Percentiles rank a stretch among this genome's conserved stretches.
Evolutionary conservation across 1,284 basidiomycete species (phyloP).

Genomic region (Afroboletus lepidellus): DNA sequence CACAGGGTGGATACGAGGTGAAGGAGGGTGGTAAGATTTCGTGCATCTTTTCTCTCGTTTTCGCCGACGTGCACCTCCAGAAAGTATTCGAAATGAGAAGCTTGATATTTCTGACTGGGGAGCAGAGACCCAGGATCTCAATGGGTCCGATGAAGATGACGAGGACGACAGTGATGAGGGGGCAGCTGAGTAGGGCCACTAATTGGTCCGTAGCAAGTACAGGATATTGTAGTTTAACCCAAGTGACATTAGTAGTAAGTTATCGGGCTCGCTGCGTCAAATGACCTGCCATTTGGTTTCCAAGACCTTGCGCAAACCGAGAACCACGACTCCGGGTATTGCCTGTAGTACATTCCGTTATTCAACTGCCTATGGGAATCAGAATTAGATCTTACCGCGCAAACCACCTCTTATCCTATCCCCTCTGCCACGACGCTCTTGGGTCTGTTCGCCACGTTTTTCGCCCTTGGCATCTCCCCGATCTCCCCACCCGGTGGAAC

Average conservation of each 20-base stretch:
- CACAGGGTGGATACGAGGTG: constrained; percentile 87
- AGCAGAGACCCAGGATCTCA: constrained; percentile 35
- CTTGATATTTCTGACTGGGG: constrained; percentile 65
- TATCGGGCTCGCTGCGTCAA: constrained; percentile 22
- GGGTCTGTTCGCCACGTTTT: constrained; percentile 73
- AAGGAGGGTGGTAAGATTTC: constrained; percentile 59
- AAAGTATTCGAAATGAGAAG: constrained; percentile 62
- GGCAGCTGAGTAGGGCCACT: constrained; percentile 2
- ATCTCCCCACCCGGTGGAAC: constrained; percentile 64
- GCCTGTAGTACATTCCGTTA: constrained; percentile 35
- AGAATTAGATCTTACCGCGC: constrained; percentile 44
- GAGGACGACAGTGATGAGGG: constrained; percentile 22
- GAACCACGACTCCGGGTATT: constrained; percentile 67
- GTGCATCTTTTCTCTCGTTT: not conserved
- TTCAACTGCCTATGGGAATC: not conserved
- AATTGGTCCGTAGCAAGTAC: constrained; percentile 1
- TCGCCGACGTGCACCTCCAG: constrained; percentile 32
- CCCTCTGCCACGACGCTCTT: constrained; percentile 69
- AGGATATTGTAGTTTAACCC: constrained; percentile 2
- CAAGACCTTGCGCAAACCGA: constrained; percentile 76
- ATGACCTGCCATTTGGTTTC: constrained; percentile 65
- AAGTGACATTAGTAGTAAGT: constrained; percentile 1
- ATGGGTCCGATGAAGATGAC: constrained; percentile 33
- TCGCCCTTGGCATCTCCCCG: constrained; percentile 71
- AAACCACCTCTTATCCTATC: constrained; percentile 52